Base-by-base conservation (phyloP, 306 rosid genomes). In the Rosa lucieae region DNA sequence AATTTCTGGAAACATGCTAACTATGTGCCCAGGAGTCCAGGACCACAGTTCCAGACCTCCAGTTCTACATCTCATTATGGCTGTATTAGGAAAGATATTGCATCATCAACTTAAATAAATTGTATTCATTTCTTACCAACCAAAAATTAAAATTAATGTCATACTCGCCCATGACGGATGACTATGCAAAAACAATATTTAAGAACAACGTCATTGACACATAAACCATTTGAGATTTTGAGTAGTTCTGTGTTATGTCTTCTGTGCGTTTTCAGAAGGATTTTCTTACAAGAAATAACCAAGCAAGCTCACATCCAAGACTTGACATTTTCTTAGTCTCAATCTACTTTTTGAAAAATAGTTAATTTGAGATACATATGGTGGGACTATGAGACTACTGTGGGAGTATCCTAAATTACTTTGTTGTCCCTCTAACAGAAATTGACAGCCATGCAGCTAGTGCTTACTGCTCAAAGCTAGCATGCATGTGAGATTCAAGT, bases 401-500 rank as follows among this genome's bases (percentile, higher is more conserved):
- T 26, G 26, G 17, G 53, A 75, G 58, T 66, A 59, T 53, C 81
- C 73, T 62, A 49, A 18, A 17, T 71, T 21, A 77, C 71, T 46
- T 20, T 72, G 26, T 47, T 58, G 73, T 58, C 67, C 52, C 42
- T 59, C 77, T 66, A 77, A 77, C 78, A 21, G 42, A 77, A 71
- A 29, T 32, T 32, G 78, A 82, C 78, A 77, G 55, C 70, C 23
- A 35, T 65, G 70, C 70, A 63, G 37, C 78, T 49, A n/a, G 43
- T 53, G 56, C 53, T 52, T 26, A 72, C 61, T 72, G 49, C 82
- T 70, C 55, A 47, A 73, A 43, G 21, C 8, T 65, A 15, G 17
- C 82, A 82, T 63, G 17, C 82, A 82, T 63, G 74, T 71, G 74
- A 20, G 74, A 77, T 10, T 81, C 59, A 32, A 76, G 71, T 53